Base-by-base conservation (phyloP, 495 filamentous ascomycete species). In the Letharia lupina region DNA sequence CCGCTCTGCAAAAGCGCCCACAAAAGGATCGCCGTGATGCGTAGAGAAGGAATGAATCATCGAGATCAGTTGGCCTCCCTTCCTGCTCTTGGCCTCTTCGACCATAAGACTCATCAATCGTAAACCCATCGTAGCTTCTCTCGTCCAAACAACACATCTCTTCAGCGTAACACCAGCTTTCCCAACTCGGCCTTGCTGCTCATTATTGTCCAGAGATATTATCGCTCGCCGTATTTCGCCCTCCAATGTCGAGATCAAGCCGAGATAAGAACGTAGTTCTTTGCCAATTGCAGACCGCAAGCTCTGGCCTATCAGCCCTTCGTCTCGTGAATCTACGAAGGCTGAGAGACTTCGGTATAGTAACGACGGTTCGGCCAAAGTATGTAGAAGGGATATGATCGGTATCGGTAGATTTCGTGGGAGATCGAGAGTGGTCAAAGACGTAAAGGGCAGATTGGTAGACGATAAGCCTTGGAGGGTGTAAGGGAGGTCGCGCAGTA, bases 111-210 rank as follows among this genome's bases (percentile, higher is more conserved):
- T 93, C 91, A 99, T 92, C 62, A 99, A 79, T 23, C 95, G 89
- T 69, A 99, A 77, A 1, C 92, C 94, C 90, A 98, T 95, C 7
- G 95, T 97, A 9, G 95, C 91, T 75, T 98, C 95, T 68, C 93
- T 85, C 9, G 92, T 97, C 95, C 95, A 99, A 20, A 99, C 87
- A 28, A 98, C 89, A 72, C 94, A 99, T 65, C 95, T 82, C 72
- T 97, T 98, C 59, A 99, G 78, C 1, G 94, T 98, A 35, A 99
- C 93, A n/a, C 91, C 91, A 11, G 89, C 89, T 69, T 92, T 96
- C 15, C 90, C 86, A 54, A 93, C 82, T 13, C 86, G 85, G 45
- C 82, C 83, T 64, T 85, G 78, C 2, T 86, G 81, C 37, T 87
- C 83, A 23, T 76, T 80, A 50, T 85, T 83, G 69, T 91, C 86